These are phyloP conservation scores for Alectoria sarmentosa DNA, from an alignment of 495 filamentous ascomycete species.

Conservation along the genomic window DNA sequence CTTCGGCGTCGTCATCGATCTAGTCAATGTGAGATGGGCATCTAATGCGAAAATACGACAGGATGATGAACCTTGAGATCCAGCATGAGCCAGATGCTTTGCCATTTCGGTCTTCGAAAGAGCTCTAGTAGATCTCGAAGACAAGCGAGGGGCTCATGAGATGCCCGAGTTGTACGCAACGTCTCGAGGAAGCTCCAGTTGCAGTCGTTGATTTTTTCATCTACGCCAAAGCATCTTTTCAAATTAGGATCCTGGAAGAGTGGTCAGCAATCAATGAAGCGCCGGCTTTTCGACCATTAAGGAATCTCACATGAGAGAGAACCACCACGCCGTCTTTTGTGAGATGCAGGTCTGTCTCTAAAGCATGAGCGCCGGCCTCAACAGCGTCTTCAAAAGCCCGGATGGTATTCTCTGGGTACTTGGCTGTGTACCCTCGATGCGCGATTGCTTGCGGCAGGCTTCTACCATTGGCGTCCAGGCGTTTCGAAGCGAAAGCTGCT, in stretches of 20 bases:
- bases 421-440: background rate
- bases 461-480: background rate
- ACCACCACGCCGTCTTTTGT: background rate
- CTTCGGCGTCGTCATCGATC: background rate
- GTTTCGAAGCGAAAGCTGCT: background rate
- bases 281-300: background rate
- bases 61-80: background rate
- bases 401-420: background rate
- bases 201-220: background rate
- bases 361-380: background rate
- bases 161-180: background rate
- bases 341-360: background rate
- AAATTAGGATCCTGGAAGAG: background rate
- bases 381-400: background rate
- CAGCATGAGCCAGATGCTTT: background rate
- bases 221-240: background rate
- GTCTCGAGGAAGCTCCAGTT: background rate
- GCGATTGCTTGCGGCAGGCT: background rate
- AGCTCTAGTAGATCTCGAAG: slow-evolving; percentile 5
- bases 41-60: background rate
- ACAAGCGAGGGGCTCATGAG: slow-evolving; percentile 10
- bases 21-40: background rate
- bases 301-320: background rate
- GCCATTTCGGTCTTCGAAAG: slow-evolving; percentile 10
- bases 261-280: background rate